phyloP scores from a whole-genome alignment of 371 early-diverging fungal genomes.

The Sanchytrium tribonematis region DNA sequence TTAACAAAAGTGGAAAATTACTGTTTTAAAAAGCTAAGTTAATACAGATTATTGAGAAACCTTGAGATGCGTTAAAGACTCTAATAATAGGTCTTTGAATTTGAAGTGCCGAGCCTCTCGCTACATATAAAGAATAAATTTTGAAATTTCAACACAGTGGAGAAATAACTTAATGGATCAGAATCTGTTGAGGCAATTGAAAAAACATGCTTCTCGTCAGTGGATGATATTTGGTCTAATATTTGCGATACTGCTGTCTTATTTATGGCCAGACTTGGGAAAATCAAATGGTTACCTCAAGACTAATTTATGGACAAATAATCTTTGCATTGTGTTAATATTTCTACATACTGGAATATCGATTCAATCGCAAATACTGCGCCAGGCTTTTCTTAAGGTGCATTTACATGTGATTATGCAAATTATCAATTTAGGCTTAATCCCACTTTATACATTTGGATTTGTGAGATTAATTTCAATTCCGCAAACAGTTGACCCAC shows the following conservation, averaged over 20 bases:
- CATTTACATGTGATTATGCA: conserved; percentile 33
- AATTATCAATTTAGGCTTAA: conserved; percentile 24
- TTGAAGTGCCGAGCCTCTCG: no score
- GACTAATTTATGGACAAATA: conserved; percentile 34
- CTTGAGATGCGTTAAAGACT: no score
- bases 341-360: conserved; percentile 40
- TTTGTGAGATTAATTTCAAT: conserved; percentile 23
- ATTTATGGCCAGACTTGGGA: conserved; percentile 30
- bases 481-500: conserved; percentile 19
- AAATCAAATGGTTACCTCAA: conserved; percentile 26
- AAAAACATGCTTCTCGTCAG: no score
- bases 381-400: conserved; percentile 25
- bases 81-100: no score
- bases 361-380: conserved; percentile 28
- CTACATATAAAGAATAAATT: no score
- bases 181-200: no score
- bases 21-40: no score
- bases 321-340: conserved; percentile 32
- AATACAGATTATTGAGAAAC: no score
- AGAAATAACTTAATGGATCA: no score
- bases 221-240: conserved; percentile 31
- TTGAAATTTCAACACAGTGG: no score
- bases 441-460: conserved; percentile 32
- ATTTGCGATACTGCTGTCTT: conserved; percentile 30
- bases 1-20: no score